Base-by-base conservation (phyloP, 371 early-diverging fungal species). In the Mucor piriformis region DNA sequence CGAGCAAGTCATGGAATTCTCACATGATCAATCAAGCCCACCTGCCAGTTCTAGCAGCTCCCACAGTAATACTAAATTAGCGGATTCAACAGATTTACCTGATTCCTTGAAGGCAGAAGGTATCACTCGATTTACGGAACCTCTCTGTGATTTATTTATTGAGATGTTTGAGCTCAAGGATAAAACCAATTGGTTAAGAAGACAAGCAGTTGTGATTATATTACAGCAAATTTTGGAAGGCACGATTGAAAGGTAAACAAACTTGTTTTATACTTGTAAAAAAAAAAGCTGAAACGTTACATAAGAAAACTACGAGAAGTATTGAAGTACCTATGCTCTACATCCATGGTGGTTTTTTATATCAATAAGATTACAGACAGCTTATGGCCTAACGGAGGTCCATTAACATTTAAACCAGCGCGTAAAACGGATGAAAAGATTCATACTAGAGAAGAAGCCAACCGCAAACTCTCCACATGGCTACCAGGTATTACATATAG, bases 131-230 rank as follows among this genome's bases (percentile, higher is more conserved):
- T 86, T 88, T 50, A 82, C 90, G 0, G 92, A 88, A 52, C 85
- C 90, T 7, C 59, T 95, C 6, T 83, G 89, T 61, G 94, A 93
- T 57, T 69, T 95, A 38, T 87, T 95, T 60, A 83, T 92, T 51
- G 95, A 95, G 69, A 69, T 92, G 53, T 95, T 95, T 76, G 95
- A 94, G 32, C 74, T 95, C 24, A 88, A 88, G 66, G 90, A 86
- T 53, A 87, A 87, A 59, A 90, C 89, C 66, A 95, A 93, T 61
- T 95, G 93, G 93, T 72, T 95, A 33, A 77, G 95, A 24, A 82
- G 92, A 48, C 91, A 93, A 57, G 94, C 96, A 0, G 83, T 95
- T 11, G 87, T 87, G 6, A 84, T 94, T 15, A 81, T 95, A 2
- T 63, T 95, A 46, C 93, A 94, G 48, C 92, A 92, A 48, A 83